Evolutionary conservation across 768 basidiomycete species (phyloP).

Genomic region (Heimioporus sp.): DNA sequence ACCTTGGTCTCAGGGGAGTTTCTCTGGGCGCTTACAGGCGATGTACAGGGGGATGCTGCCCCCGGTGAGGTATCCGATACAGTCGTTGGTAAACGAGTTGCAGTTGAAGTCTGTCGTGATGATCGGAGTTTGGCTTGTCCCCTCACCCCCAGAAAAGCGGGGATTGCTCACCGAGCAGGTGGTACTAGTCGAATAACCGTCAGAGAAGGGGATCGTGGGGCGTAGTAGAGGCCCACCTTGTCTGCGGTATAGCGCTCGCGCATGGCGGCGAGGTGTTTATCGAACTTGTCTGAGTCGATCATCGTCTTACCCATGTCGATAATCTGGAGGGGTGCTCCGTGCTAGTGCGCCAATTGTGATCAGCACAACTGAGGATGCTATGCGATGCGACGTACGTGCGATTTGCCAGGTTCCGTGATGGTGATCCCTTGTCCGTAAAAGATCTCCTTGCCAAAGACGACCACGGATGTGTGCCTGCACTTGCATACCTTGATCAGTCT

Average conservation of each 20-base stretch:
- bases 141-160: neutral
- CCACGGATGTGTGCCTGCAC: constrained; percentile 88
- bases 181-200: constrained; percentile 53
- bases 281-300: constrained; percentile 81
- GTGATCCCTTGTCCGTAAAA: constrained; percentile 90
- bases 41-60: constrained; percentile 79
- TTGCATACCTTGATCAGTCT: neutral
- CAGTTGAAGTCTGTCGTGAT: constrained; percentile 85
- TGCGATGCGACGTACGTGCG: constrained; percentile 57
- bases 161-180: constrained; percentile 62
- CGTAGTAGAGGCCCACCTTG: constrained; percentile 50
- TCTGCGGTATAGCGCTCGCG: constrained; percentile 83
- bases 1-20: neutral
- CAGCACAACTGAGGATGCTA: neutral
- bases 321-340: constrained; percentile 69
- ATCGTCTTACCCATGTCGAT: constrained; percentile 77
- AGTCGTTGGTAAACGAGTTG: constrained; percentile 91
- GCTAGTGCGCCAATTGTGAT: constrained; percentile 39
- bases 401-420: constrained; percentile 68
- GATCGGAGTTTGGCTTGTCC: no score
- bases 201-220: neutral
- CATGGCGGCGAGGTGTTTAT: constrained; percentile 79
- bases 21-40: constrained; percentile 47
- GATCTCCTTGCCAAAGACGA: constrained; percentile 80
- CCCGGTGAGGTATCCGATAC: constrained; percentile 84